phyloP scores from a whole-genome alignment of 2,329 filamentous ascomycete genomes.

The Aspergillus chevalieri region DNA sequence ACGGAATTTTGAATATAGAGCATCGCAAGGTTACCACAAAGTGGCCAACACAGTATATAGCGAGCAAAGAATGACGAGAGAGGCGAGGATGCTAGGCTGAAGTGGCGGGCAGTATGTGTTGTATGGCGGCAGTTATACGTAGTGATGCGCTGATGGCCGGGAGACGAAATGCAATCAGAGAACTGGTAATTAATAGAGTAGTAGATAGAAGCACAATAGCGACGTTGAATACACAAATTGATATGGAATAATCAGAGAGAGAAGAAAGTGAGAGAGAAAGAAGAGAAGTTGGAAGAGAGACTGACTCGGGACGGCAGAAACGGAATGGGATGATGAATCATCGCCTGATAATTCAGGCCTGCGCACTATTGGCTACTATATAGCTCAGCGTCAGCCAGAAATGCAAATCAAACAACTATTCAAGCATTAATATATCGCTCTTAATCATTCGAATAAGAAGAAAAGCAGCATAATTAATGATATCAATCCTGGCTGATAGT shows the following conservation, averaged over 20 bases:
- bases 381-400: not conserved
- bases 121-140: not conserved
- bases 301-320: not conserved
- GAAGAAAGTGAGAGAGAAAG: not conserved
- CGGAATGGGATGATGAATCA: not conserved
- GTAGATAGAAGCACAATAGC: not conserved
- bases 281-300: not conserved
- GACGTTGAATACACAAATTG: not conserved
- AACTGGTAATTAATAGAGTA: not conserved
- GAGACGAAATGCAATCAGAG: not conserved
- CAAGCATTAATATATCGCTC: too few species aligned
- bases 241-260: not conserved
- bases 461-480: too few species aligned
- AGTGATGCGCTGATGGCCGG: not conserved
- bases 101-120: not conserved
- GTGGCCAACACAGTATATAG: constrained; percentile 8
- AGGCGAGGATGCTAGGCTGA: not conserved
- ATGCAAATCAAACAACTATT: not conserved
- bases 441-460: too few species aligned
- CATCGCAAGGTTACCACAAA: constrained; percentile 20
- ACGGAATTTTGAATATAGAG: constrained; percentile 7
- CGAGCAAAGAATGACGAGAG: not conserved
- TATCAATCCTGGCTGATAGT: too few species aligned
- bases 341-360: not conserved
- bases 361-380: not conserved